Conservation (phyloP, 352 stramenopile species). For the Globisporangium heterothallicum region DNA sequence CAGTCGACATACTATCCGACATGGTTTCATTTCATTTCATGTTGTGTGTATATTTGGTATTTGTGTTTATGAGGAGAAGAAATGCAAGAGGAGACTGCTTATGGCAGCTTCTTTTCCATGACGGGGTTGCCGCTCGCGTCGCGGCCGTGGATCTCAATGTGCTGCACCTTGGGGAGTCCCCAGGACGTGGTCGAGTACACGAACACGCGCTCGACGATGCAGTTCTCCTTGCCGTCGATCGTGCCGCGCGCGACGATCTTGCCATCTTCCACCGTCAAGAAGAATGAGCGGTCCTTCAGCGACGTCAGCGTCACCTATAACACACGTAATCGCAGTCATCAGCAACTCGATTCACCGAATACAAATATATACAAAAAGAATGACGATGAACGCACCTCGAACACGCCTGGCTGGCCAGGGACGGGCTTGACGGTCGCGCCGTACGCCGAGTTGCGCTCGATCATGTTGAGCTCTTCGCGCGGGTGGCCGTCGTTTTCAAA, state of each 20-base stretch:
- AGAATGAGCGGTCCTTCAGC: slow-evolving; percentile 78
- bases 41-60: no score
- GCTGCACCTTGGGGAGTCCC: slow-evolving; percentile 84
- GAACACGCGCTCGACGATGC: slow-evolving; percentile 75
- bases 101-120: slow-evolving; percentile 86
- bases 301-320: slow-evolving; percentile 56
- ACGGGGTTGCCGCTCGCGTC: slow-evolving; percentile 54
- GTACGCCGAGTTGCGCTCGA: slow-evolving; percentile 84
- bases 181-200: slow-evolving; percentile 82
- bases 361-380: not conserved
- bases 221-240: slow-evolving; percentile 72
- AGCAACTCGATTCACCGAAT: not conserved
- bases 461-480: slow-evolving; percentile 83
- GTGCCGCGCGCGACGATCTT: slow-evolving; percentile 60
- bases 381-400: slow-evolving; percentile 36
- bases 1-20: no score
- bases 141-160: slow-evolving; percentile 86
- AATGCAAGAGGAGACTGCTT: no score
- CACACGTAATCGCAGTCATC: not conserved
- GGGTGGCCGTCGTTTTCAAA: slow-evolving; percentile 80
- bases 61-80: not conserved
- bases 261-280: slow-evolving; percentile 68
- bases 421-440: slow-evolving; percentile 66
- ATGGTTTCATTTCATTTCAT: no score
- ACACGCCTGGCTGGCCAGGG: slow-evolving; percentile 62